phyloP scores from a whole-genome alignment of 2,329 filamentous ascomycete species.

The Rutstroemia sp. region DNA sequence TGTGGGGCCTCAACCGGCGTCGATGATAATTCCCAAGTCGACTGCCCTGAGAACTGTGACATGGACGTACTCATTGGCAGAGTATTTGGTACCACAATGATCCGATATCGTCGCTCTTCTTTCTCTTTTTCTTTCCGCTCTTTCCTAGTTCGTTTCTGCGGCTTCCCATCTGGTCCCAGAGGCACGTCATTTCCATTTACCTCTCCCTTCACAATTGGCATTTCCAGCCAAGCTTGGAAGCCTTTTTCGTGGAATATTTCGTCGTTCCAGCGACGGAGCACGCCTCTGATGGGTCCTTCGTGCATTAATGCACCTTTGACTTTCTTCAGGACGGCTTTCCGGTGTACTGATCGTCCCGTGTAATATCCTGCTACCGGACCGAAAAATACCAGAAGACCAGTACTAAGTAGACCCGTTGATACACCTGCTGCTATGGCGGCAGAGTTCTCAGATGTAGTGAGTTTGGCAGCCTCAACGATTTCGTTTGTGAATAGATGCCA shows the following conservation, averaged over 20 bases:
- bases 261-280: constrained; percentile 20
- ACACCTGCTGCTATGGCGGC: constrained; percentile 21
- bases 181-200: not conserved
- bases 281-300: constrained; percentile 16
- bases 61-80: not conserved
- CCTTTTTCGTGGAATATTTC: constrained; percentile 13
- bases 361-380: constrained; percentile 21
- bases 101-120: constrained; percentile 11
- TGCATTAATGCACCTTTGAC: constrained; percentile 18
- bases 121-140: constrained; percentile 7
- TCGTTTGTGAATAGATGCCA: constrained; percentile 23
- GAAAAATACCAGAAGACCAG: constrained; percentile 15
- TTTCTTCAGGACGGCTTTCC: constrained; percentile 17
- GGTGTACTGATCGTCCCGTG: constrained; percentile 18
- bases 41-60: not conserved
- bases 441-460: constrained; percentile 18
- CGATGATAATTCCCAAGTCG: not conserved
- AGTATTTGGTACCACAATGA: constrained; percentile 11
- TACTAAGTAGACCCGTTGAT: constrained; percentile 16
- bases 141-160: not conserved
- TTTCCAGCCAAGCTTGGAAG: constrained; percentile 22
- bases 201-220: constrained; percentile 15
- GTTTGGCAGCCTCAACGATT: constrained; percentile 18
- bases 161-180: too few species aligned
- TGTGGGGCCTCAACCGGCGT: not conserved